These are phyloP conservation scores for Arthromyces matolae DNA, from an alignment of 768 basidiomycete species.

Conservation along the genomic window DNA sequence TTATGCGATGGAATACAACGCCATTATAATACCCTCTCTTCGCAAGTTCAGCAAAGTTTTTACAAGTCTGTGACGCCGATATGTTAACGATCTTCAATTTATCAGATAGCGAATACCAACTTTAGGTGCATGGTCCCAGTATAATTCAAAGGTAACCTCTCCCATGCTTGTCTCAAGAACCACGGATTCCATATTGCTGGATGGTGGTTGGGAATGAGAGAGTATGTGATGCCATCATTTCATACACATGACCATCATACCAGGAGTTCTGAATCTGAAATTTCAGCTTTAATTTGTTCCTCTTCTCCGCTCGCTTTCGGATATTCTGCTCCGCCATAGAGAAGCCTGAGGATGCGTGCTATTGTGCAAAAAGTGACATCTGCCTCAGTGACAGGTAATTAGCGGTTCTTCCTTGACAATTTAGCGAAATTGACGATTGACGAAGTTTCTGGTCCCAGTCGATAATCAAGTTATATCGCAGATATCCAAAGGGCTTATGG, in stretches of 20 bases:
- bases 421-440: not conserved
- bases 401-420: not conserved
- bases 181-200: conserved; percentile 47
- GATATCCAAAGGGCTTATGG: conserved; percentile 84
- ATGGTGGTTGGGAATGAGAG: not conserved
- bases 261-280: too few species aligned
- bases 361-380: conserved; percentile 80
- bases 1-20: conserved; percentile 87
- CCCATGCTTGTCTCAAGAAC: conserved; percentile 81
- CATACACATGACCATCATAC: too few species aligned
- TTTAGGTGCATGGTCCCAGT: conserved; percentile 85
- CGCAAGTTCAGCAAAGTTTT: conserved; percentile 91
- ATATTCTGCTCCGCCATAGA: not conserved
- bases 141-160: conserved; percentile 86
- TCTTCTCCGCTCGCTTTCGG: not conserved
- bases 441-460: conserved; percentile 41
- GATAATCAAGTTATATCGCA: conserved; percentile 74
- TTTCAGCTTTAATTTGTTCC: not conserved
- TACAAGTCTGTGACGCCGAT: conserved; percentile 68
- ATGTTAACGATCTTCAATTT: conserved; percentile 18
- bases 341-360: conserved; percentile 60
- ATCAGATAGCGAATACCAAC: conserved; percentile 37
- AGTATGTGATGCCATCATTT: conserved; percentile 8
- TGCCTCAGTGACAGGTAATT: conserved; percentile 78
- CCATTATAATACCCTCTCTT: conserved; percentile 91